Base-by-base conservation (phyloP, 2,329 filamentous ascomycete species). In the Myriosclerotinia curreyana region DNA sequence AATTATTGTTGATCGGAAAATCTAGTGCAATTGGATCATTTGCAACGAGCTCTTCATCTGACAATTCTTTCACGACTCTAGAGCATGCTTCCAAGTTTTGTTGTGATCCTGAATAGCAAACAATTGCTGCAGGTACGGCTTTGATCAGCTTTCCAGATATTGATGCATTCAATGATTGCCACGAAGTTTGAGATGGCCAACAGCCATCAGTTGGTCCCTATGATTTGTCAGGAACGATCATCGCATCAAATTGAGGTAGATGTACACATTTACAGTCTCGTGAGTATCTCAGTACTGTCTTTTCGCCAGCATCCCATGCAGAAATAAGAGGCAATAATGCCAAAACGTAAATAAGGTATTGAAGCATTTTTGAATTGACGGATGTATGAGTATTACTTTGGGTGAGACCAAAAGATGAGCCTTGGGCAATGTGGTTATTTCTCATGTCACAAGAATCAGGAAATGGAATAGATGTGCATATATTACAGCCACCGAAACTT, bases 1-100 rank as follows among this genome's bases (percentile, higher is more conserved):
- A 83, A 14, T 79, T 77, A 70, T 79, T 79, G 68, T 82, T 80
- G 63, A 77, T 76, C 67, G 75, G 81, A 50, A 79, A 75, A 68
- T 74, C 69, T 69, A 71, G 70, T 55, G 77, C 77, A 66, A 78
- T 68, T 25, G 77, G 77, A 65, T 78, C 70, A 40, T 66, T 66
- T 17, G 69, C 67, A 71, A 79, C 75, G 65, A 76, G 77, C 17
- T 76, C 74, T 61, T 74, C 73, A 62, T 71, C 74, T 28, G 25
- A 51, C 72, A 75, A 75, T 66, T 69, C 69, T 55, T 68, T 54
- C 31, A 68, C 53, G 40, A 76, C 66, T 25, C 61, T 63, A 44
- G 69, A 60, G 62, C 80, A 82, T 11, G 70, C 64, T 5, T 69
- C 66, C 31, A 69, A 55, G 40, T 76, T 67, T 69, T 73, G 74